phyloP scores from a whole-genome alignment of 805 yeast species.

The Pichia nakasei region DNA sequence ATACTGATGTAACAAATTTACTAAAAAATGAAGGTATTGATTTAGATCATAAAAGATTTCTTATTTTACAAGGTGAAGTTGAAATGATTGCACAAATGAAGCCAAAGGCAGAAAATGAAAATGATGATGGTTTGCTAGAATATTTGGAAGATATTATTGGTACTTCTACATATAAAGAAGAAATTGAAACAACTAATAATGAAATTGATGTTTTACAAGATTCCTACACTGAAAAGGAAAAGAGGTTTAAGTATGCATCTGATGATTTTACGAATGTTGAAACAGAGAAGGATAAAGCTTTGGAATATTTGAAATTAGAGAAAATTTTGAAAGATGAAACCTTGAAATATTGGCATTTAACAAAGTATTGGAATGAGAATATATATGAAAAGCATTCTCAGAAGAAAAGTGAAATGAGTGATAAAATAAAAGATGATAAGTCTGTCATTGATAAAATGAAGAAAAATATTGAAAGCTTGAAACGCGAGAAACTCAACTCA shows the following conservation, averaged over 20 bases:
- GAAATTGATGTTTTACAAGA: constrained; percentile 72
- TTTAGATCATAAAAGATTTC: constrained; percentile 86
- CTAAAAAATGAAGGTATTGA: constrained; percentile 82
- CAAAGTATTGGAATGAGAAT: constrained; percentile 32
- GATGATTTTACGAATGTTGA: constrained; percentile 61
- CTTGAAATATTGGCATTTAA: constrained; percentile 49
- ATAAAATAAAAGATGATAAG: constrained; percentile 6
- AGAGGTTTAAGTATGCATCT: constrained; percentile 69
- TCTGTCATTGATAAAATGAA: constrained; percentile 25
- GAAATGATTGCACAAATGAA: constrained; percentile 98
- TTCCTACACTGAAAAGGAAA: constrained; percentile 70
- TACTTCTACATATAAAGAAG: constrained; percentile 71
- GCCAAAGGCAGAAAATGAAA: constrained; percentile 86
- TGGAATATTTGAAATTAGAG: constrained; percentile 56
- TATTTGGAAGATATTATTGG: constrained; percentile 96
- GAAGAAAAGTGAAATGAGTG: constrained; percentile 1
- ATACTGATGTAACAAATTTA: constrained; percentile 67
- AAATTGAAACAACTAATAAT: constrained; percentile 55
- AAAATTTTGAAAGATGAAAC: constrained; percentile 46
- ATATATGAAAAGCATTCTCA: constrained; percentile 32
- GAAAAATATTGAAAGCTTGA: constrained; percentile 29
- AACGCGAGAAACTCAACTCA: constrained; percentile 22
- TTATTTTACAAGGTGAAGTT: constrained; percentile 96
- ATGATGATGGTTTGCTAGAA: constrained; percentile 89
- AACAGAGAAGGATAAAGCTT: constrained; percentile 55